Base-by-base conservation (phyloP, 371 early-diverging fungal genomes). In the Sporodiniella umbellata region DNA sequence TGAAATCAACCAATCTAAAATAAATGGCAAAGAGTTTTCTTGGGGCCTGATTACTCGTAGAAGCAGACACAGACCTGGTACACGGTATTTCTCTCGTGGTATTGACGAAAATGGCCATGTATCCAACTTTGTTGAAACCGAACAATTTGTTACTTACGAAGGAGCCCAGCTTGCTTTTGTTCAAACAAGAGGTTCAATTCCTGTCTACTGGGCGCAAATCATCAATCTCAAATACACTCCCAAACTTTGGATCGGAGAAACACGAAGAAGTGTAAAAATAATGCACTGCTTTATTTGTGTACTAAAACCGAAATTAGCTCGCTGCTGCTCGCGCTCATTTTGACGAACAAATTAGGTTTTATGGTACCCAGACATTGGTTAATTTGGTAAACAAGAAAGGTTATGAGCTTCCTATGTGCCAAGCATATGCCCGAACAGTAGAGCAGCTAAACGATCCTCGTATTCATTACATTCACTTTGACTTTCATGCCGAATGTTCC, bases 61-160 rank as follows among this genome's bases (percentile, higher is more conserved):
- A 44, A 85, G 85, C 33, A 83, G 86, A 38, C 83, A 83, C 56
- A 80, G 94, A 43, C 76, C 81, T 5, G 93, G 90, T 33, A 87
- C 96, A 1, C 88, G 99, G 26, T 99, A 89, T 70, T 92, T 94
- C 62, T 85, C 89, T 26, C 87, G 99, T 54, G 99, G 99, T 40
- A 81, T 94, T 17, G 96, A 99, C 72, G 84, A 72, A 21, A 56
- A 89, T 2, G 99, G 99, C 15, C 81, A 99, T 64, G 95, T 93
- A 3, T 87, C 98, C 31, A 99, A 99, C 69, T 95, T 84, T 77
- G 98, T 97, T 3, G 99, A 99, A 70, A 99, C 99, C 0, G 99
- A 99, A 65, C 97, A 99, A 70, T 64, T 97, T 42, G 76, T 96
- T 1, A 58, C 82, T 35, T 74, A 78, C 57, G 79, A 81, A 12